Conservation (phyloP, 176 grass and related monocot genomes). For the Carex myosuroides region DNA sequence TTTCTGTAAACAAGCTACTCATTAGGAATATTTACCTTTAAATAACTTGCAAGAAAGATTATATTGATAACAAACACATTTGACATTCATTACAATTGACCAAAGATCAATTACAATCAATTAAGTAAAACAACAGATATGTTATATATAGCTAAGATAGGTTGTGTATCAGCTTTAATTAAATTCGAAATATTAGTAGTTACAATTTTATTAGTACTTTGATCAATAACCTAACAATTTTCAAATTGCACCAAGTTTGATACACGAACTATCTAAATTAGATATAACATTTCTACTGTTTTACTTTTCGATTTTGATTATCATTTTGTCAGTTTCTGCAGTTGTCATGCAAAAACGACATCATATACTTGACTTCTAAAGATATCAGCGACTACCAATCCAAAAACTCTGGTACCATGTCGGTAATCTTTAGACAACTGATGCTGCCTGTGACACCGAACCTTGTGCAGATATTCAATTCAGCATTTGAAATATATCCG, state of each 20-base stretch:
- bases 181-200: background rate
- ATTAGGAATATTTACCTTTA: background rate
- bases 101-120: too few species aligned
- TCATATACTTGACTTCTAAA: background rate
- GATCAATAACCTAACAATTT: background rate
- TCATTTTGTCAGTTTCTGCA: background rate
- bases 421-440: background rate
- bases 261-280: background rate
- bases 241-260: background rate
- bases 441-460: background rate
- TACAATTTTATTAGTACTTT: background rate
- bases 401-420: background rate
- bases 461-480: background rate
- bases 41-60: background rate
- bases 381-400: background rate
- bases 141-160: background rate
- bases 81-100: background rate
- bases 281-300: background rate
- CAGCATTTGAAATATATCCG: background rate
- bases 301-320: background rate
- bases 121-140: background rate
- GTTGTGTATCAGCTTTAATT: background rate
- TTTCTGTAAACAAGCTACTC: background rate
- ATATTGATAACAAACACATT: background rate
- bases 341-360: background rate